These are phyloP conservation scores for Coniochaeta sp. DNA, from an alignment of 2,329 filamentous ascomycete genomes.

Conservation along the genomic window DNA sequence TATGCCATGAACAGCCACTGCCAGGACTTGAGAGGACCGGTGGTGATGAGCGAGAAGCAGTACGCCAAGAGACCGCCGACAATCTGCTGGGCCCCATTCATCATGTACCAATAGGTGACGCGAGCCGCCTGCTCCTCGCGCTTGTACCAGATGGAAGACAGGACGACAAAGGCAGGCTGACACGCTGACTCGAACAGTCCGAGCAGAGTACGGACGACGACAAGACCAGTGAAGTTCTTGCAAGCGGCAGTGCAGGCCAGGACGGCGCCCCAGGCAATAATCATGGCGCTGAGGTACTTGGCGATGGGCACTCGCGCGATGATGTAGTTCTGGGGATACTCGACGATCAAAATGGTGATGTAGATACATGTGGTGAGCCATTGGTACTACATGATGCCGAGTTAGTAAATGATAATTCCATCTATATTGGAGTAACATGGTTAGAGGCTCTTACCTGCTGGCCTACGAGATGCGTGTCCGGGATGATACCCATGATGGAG, in stretches of 20 bases:
- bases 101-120: conserved; percentile 71
- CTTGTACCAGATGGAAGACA: conserved; percentile 65
- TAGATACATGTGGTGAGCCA: conserved; percentile 73
- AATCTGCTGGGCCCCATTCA: conserved; percentile 68
- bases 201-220: conserved; percentile 56
- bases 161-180: conserved; percentile 60
- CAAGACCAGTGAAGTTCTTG: conserved; percentile 50
- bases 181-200: conserved; percentile 66
- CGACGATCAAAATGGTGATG: conserved; percentile 61
- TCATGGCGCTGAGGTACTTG: conserved; percentile 58
- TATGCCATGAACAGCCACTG: conserved; percentile 63
- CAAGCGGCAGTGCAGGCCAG: conserved; percentile 56
- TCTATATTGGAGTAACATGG: not conserved
- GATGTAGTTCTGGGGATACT: conserved; percentile 60
- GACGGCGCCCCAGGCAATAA: conserved; percentile 55
- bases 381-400: conserved; percentile 41
- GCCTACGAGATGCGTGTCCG: conserved; percentile 40
- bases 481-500: conserved; percentile 53
- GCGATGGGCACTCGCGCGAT: conserved; percentile 53
- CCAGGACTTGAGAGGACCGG: conserved; percentile 53
- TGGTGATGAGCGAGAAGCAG: conserved; percentile 47
- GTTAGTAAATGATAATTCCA: not conserved
- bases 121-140: conserved; percentile 59
- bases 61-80: conserved; percentile 65
- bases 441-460: conserved; percentile 9